Evolutionary conservation across 2,329 filamentous ascomycete species (phyloP), one percentile per base, ranked within the genome.

Genomic region (Epicoccum nigrum): DNA sequence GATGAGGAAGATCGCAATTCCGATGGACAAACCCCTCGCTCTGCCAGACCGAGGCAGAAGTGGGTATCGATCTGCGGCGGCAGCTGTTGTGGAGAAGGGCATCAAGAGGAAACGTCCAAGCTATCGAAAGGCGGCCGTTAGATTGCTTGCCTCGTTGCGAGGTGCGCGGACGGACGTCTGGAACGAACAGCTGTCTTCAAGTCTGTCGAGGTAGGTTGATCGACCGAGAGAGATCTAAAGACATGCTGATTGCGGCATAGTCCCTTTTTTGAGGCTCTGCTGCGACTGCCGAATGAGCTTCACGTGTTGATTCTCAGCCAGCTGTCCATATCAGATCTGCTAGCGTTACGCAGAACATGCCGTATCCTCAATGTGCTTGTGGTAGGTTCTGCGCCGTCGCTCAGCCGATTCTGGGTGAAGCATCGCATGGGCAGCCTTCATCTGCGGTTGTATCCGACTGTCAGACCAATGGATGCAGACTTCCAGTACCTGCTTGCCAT

Each of bases 381-480:
- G 35, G 55, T 63, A 16, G 54, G 58, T 49, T 69, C 69, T 59
- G 68, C 67, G 16, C 60, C 69, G 25, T 55, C 68, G 7, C 58
- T 73, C 38, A 68, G 72, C 43, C 69, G 70, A n/a, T 66, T 65
- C 45, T 73, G 69, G 67, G 63, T 69, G 17, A 64, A 63, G 48
- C 57, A 65, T 43, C 63, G 65, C 13, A 62, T 73, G 57, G 69
- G 69, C 21, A 62, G 63, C 40, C 62, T 72, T 4, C 68, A 73
- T 51, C 62, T 62, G 23, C 63, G 68, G 27, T 56, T 73, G 43
- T 73, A 72, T 46, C 70, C 69, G 7, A 62, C 65, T n/a, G 67
- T 69, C 21, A 54, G 52, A 15, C 61, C 65, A 12, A 60, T 56
- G 34, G 62, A 65, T 28, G 68, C 68, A 9, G 59, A 71, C 45